Base-by-base conservation (phyloP, 2,329 filamentous ascomycete species). In the Microsporum ferrugineum region DNA sequence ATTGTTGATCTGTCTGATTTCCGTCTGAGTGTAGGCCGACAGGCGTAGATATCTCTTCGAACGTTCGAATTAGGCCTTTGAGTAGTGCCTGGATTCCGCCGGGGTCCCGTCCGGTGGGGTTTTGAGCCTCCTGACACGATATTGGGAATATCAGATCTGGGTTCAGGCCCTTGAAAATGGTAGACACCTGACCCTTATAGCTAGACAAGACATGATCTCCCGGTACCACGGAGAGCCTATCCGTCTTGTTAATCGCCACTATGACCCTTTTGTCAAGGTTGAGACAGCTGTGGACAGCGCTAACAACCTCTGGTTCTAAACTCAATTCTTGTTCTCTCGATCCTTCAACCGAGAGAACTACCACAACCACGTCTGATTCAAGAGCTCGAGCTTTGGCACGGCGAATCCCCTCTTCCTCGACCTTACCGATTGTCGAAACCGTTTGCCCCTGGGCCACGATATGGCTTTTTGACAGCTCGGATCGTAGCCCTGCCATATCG, bases 361-460 rank as follows among this genome's bases (percentile, higher is more conserved):
- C 87, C 57, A 97, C 80, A 51, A 97, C 83, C 4, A 97, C 80
- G 74, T 99, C 90, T 8, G 92, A 92, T 58, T 91, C 86, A 34
- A 85, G 75, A 0, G 92, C 94, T 68, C 88, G 87, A 62, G 85
- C 83, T 71, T 87, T 89, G 5, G 94, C 94, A 57, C 94, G 82
- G 58, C 88, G 84, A 70, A 99, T 97, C 0, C 94, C 94, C 73
- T 99, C 94, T 70, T 86, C 79, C 70, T 99, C 94, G 31, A 99
- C 81, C 7, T 81, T 78, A 0, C 91, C 89, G 63, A 96, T 84
- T 12, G 39, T 56, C 17, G 31, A 31, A 47, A 27, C 38, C 6
- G 34, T 8, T 12, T 41, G 67, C 63, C 33, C 67, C 60, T 29
- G 23, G 3, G 34, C 43, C 36, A 29, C 41, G 14, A 38, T 5